Evolutionary conservation across 1,139 yeast genomes (phyloP).

Genomic region (Geotrichum carabidarum): DNA sequence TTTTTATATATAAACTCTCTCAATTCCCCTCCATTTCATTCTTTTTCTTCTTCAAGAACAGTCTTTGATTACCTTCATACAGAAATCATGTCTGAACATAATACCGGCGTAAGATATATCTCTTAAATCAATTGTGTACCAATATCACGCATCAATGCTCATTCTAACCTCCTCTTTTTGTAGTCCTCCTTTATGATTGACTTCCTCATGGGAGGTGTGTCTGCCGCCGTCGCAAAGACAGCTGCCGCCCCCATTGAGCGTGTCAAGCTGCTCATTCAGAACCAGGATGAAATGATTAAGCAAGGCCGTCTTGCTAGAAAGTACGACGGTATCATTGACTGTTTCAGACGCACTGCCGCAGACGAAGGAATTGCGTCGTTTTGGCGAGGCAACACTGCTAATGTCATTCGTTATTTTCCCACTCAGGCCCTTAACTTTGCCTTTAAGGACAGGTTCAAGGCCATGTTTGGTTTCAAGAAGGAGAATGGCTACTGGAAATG

Average conservation of each 20-base stretch:
- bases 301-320: constrained; percentile 66
- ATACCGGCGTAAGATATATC: constrained; percentile 4
- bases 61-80: too few relatives aligned
- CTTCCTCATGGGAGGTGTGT: constrained; percentile 76
- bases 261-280: constrained; percentile 73
- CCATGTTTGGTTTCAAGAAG: constrained; percentile 71
- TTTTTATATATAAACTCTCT: neutral
- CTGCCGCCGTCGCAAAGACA: constrained; percentile 81
- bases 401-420: constrained; percentile 80
- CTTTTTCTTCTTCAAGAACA: neutral
- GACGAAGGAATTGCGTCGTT: constrained; percentile 67
- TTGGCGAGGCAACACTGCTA: constrained; percentile 86
- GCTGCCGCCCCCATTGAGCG: constrained; percentile 85
- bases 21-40: neutral
- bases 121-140: neutral
- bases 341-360: constrained; percentile 67
- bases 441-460: constrained; percentile 78
- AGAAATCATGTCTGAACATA: constrained; percentile 3
- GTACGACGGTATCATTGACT: constrained; percentile 65
- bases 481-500: constrained; percentile 59
- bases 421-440: constrained; percentile 82
- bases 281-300: constrained; percentile 80
- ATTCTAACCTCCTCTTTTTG: too few relatives aligned
- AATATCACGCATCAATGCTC: too few relatives aligned
- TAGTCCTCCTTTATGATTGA: constrained; percentile 45